These are phyloP conservation scores for Blakeslea trispora DNA, from an alignment of 371 early-diverging fungal species.

Conservation along the genomic window DNA sequence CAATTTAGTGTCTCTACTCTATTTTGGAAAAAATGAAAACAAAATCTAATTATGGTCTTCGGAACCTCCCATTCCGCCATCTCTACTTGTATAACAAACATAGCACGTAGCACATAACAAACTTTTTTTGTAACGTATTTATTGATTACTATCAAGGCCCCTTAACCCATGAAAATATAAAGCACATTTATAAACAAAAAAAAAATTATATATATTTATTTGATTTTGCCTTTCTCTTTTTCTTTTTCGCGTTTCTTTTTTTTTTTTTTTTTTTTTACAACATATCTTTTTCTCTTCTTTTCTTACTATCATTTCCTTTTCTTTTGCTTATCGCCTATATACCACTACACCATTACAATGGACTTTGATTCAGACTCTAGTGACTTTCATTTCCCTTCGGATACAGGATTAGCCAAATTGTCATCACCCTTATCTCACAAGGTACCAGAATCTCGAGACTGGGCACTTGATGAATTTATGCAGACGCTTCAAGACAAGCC, in stretches of 20 bases:
- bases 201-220: not conserved
- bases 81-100: not conserved
- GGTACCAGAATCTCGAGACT: slow-evolving; percentile 42
- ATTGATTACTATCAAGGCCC: not conserved
- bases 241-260: not conserved
- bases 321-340: slow-evolving; percentile 3
- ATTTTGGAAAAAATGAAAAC: slow-evolving; percentile 12
- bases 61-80: slow-evolving; percentile 10
- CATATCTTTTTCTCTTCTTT: slow-evolving; percentile 6
- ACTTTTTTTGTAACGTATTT: not conserved
- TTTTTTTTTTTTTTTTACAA: slow-evolving; percentile 4
- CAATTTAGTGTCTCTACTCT: not conserved
- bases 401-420: slow-evolving; percentile 40
- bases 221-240: not conserved
- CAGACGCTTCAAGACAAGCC: slow-evolving; percentile 35
- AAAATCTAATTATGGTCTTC: slow-evolving; percentile 12
- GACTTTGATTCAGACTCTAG: slow-evolving; percentile 34
- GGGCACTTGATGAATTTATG: slow-evolving; percentile 44
- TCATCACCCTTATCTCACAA: slow-evolving; percentile 34
- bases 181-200: not conserved
- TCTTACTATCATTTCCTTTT: slow-evolving; percentile 10
- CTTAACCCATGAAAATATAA: not conserved
- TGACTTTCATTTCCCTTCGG: slow-evolving; percentile 47
- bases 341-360: slow-evolving; percentile 12
- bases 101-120: not conserved